Conservation (phyloP, 192 early-diverging fungal genomes). For the Lobosporangium transversale region DNA sequence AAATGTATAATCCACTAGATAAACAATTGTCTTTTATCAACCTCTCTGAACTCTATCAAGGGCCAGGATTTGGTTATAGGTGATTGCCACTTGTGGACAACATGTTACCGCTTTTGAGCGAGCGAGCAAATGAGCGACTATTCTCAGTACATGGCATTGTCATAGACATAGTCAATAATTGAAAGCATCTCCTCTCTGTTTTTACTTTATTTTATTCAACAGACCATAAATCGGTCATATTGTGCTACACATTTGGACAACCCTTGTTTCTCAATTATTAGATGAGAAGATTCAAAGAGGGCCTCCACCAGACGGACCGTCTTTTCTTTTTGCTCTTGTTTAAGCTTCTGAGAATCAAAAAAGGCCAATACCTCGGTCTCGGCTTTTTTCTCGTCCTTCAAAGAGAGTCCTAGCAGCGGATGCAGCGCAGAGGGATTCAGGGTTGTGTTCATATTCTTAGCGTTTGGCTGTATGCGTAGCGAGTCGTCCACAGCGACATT, state of each 20-base stretch:
- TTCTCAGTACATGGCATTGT: no score
- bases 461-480: constrained; percentile 7
- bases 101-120: no score
- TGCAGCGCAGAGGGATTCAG: constrained; percentile 20
- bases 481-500: not conserved
- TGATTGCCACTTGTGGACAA: no score
- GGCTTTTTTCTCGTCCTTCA: constrained; percentile 37
- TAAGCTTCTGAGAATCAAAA: constrained; percentile 31
- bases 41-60: no score
- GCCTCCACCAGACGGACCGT: constrained; percentile 31
- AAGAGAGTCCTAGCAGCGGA: constrained; percentile 21
- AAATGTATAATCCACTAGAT: no score
- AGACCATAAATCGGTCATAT: constrained; percentile 40
- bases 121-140: no score
- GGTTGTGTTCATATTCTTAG: constrained; percentile 1
- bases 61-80: no score
- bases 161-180: no score
- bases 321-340: constrained; percentile 19
- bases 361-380: constrained; percentile 35
- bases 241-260: constrained; percentile 38
- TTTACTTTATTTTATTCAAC: constrained; percentile 17
- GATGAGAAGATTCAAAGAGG: constrained; percentile 19
- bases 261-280: constrained; percentile 30
- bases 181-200: no score
- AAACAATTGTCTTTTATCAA: no score